These are phyloP conservation scores for Dimocarpus longan DNA, from an alignment of 345 rosid species.

Conservation along the genomic window DNA sequence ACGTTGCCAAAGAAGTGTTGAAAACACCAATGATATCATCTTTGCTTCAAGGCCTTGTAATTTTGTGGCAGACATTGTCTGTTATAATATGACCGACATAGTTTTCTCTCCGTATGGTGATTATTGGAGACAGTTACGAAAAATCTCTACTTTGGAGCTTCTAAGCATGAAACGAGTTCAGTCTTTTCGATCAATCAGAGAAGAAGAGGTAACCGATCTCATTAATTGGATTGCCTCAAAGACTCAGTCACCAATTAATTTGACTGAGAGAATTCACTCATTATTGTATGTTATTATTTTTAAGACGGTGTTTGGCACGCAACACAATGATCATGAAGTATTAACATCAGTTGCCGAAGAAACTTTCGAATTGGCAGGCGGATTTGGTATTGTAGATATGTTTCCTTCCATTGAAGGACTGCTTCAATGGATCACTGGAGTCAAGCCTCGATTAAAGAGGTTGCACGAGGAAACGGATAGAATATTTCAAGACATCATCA, in stretches of 20 bases:
- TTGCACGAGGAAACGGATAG: constrained; percentile 12
- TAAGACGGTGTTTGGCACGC: constrained; percentile 9
- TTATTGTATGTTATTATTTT: background rate
- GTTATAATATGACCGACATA: background rate
- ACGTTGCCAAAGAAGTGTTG: constrained; percentile 29
- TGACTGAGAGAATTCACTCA: background rate
- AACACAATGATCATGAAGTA: background rate
- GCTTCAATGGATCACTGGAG: constrained; percentile 22
- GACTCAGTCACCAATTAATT: background rate
- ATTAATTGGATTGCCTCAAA: background rate
- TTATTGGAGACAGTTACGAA: constrained; percentile 18
- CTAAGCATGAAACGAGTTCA: constrained; percentile 1
- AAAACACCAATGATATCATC: constrained; percentile 25
- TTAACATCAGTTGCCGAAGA: background rate
- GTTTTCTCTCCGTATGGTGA: constrained; percentile 17
- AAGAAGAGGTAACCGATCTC: constrained; percentile 19
- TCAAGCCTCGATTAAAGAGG: constrained; percentile 13
- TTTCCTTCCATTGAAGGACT: constrained; percentile 30
- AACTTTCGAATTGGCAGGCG: background rate
- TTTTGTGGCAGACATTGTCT: background rate
- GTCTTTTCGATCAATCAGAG: constrained; percentile 17
- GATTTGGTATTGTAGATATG: constrained; percentile 22
- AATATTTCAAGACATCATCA: constrained; percentile 25
- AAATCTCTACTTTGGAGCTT: background rate
- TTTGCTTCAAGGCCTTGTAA: constrained; percentile 27